These are phyloP conservation scores for Amaranthus palmeri DNA, from an alignment of 148 eudicot genomes.

Conservation along the genomic window DNA sequence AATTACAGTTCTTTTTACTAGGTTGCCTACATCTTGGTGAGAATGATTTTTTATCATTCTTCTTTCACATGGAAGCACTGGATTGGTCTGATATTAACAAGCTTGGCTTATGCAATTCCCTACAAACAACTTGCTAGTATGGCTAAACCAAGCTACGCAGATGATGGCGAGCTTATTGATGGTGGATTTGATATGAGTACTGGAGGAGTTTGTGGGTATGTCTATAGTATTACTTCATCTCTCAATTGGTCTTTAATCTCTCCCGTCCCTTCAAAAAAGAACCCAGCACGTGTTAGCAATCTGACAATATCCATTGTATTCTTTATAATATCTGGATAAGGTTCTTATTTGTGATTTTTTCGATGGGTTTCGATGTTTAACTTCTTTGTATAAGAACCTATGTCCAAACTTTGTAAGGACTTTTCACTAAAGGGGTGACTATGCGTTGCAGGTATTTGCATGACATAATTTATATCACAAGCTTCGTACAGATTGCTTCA, in stretches of 20 bases:
- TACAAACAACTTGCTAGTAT: conserved; percentile 75
- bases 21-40: conserved; percentile 62
- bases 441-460: conserved; percentile 72
- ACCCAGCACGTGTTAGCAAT: not conserved
- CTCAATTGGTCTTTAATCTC: not conserved
- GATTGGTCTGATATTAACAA: conserved; percentile 63
- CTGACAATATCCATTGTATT: not conserved
- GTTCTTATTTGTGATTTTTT: too few species aligned
- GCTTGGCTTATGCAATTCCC: conserved; percentile 56
- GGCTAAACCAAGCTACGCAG: conserved; percentile 69
- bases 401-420: not conserved
- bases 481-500: conserved; percentile 73
- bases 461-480: conserved; percentile 83
- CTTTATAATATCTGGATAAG: not conserved
- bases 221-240: not conserved
- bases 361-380: not conserved
- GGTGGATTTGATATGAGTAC: conserved; percentile 96
- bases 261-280: not conserved
- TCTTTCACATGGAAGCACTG: conserved; percentile 78
- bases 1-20: conserved; percentile 21
- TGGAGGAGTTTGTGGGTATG: conserved; percentile 87
- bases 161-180: conserved; percentile 71
- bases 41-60: conserved; percentile 58
- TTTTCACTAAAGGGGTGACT: conserved; percentile 9
- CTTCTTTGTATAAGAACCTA: not conserved